Evolutionary conservation across 2,329 filamentous ascomycete species (phyloP).

Genomic region (Aspergillus ruber): DNA sequence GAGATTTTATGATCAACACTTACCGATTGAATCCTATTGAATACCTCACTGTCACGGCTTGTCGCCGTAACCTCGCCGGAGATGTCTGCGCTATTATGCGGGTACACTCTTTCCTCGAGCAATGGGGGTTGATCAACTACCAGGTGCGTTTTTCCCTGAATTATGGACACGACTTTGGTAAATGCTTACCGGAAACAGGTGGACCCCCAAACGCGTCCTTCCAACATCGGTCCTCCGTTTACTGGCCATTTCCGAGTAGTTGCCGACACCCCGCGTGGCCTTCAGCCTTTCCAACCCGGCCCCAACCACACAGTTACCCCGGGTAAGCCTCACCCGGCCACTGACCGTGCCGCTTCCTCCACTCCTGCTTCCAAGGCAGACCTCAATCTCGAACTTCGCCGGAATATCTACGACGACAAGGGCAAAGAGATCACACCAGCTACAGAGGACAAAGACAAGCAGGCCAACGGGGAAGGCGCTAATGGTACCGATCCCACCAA

Average conservation of each 20-base stretch:
- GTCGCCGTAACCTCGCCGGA: constrained; percentile 85
- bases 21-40: constrained; percentile 93
- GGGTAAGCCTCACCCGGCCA: constrained; percentile 58
- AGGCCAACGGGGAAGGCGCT: constrained; percentile 68
- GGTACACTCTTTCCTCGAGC: constrained; percentile 93
- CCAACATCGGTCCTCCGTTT: constrained; percentile 91
- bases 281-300: constrained; percentile 91
- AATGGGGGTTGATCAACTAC: constrained; percentile 98
- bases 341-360: constrained; percentile 64
- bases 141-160: constrained; percentile 57
- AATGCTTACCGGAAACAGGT: constrained; percentile 53
- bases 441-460: constrained; percentile 59
- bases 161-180: neutral
- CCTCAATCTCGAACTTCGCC: constrained; percentile 83
- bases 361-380: constrained; percentile 66
- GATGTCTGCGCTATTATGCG: constrained; percentile 99
- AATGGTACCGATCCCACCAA: constrained; percentile 60
- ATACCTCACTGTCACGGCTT: constrained; percentile 95
- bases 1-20: constrained; percentile 99
- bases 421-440: constrained; percentile 74
- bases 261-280: constrained; percentile 86
- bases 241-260: constrained; percentile 96
- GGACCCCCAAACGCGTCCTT: constrained; percentile 89
- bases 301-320: constrained; percentile 62
- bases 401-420: constrained; percentile 91